phyloP scores from a whole-genome alignment of 2,329 filamentous ascomycete genomes.

The Diaporthe citri region DNA sequence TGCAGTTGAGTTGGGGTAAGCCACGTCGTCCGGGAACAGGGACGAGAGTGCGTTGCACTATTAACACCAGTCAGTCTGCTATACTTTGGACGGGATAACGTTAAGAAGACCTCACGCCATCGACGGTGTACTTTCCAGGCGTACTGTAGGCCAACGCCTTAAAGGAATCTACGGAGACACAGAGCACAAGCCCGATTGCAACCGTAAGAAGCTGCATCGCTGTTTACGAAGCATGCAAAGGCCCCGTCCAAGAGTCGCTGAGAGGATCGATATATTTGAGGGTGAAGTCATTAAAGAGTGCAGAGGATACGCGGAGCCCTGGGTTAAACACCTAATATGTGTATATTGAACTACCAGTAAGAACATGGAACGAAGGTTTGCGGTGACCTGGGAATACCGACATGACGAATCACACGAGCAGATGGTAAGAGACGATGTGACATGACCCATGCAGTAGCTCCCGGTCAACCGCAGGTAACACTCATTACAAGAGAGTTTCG shows the following conservation, averaged over 20 bases:
- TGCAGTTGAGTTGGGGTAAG: conserved; percentile 42
- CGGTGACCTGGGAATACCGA: background rate
- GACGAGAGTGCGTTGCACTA: conserved; percentile 34
- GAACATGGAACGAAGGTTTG: background rate
- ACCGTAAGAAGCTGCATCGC: background rate
- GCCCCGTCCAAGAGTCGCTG: background rate
- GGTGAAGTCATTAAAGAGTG: background rate
- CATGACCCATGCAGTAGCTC: background rate
- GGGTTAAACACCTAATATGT: no score
- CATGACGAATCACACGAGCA: background rate
- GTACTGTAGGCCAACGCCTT: background rate
- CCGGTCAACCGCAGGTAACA: background rate
- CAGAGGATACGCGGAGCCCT: background rate
- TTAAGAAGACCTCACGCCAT: background rate
- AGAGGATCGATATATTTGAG: no score
- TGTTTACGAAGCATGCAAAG: background rate
- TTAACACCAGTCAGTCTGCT: background rate
- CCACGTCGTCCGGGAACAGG: conserved; percentile 42
- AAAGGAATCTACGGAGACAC: background rate
- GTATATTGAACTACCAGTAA: background rate
- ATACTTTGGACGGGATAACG: background rate
- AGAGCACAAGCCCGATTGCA: background rate
- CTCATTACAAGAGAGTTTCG: background rate
- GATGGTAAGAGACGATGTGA: background rate
- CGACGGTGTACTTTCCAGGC: background rate